Conservation (phyloP, 1,284 basidiomycete genomes). For the Cystobasidium slooffiae region DNA sequence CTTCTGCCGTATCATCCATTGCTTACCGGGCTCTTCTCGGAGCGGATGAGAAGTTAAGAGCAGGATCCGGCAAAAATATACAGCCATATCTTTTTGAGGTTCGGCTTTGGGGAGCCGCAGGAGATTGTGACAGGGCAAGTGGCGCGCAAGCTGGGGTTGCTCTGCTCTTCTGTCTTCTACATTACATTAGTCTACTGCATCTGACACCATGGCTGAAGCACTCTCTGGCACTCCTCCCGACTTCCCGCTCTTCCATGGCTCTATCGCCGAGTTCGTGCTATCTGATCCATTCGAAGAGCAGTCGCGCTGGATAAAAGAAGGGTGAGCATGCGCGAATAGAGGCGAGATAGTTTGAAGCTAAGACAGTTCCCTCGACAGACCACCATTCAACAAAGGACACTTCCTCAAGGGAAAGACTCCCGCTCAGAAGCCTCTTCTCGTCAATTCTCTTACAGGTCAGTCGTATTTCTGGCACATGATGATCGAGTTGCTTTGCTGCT, state of each 20-base stretch:
- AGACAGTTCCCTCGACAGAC: not conserved
- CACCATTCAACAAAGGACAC: constrained; percentile 34
- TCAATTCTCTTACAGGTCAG: constrained; percentile 37
- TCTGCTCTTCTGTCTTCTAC: not conserved
- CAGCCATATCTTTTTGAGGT: constrained; percentile 1
- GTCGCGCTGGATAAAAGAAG: constrained; percentile 32
- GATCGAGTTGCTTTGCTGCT: not conserved
- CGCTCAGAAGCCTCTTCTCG: constrained; percentile 34
- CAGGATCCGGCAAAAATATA: constrained; percentile 7
- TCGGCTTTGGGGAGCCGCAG: not conserved
- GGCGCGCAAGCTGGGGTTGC: not conserved
- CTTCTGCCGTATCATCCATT: not conserved
- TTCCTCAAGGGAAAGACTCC: constrained; percentile 25
- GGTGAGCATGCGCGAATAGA: not conserved
- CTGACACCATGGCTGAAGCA: constrained; percentile 2
- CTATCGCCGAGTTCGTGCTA: constrained; percentile 34
- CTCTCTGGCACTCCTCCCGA: constrained; percentile 28
- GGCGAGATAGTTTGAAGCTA: not conserved
- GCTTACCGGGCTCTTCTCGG: constrained; percentile 4
- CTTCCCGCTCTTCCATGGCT: constrained; percentile 27
- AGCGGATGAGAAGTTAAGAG: not conserved
- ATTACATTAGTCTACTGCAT: not conserved
- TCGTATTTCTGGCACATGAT: not conserved
- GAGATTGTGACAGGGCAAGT: not conserved
- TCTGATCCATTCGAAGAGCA: constrained; percentile 36